Evolutionary conservation across 768 basidiomycete genomes (phyloP).

Genomic region (Mycena rebaudengoi): DNA sequence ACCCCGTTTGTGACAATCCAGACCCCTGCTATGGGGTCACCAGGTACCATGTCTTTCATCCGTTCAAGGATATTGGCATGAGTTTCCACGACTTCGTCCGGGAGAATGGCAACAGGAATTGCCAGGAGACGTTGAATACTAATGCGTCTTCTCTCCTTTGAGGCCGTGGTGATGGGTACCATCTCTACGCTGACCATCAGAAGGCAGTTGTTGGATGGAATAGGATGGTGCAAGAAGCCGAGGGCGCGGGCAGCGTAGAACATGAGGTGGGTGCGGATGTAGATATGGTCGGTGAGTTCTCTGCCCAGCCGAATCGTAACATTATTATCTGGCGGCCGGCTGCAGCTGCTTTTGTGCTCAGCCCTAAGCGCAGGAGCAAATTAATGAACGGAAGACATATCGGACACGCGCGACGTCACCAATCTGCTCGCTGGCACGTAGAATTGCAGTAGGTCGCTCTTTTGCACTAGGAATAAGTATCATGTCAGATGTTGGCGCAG

Average conservation of each 20-base stretch:
- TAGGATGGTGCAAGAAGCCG: background rate
- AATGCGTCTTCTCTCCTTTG: background rate
- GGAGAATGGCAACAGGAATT: background rate
- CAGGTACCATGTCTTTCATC: no score
- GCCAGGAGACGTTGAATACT: background rate
- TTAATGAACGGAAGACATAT: background rate
- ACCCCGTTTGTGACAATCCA: background rate
- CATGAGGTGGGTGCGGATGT: background rate
- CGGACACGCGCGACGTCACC: background rate
- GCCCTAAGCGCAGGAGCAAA: no score
- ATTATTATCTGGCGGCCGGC: background rate
- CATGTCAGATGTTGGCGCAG: background rate
- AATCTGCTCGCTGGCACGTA: background rate
- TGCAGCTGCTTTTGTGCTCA: background rate
- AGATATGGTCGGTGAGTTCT: background rate
- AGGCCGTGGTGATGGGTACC: background rate
- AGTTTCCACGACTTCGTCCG: background rate
- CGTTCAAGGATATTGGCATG: background rate
- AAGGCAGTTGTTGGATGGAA: background rate
- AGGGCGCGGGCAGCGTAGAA: background rate
- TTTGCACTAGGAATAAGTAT: background rate
- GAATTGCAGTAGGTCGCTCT: background rate
- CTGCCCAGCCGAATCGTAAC: background rate
- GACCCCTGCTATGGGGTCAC: background rate
- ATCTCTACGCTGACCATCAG: background rate